phyloP scores from a whole-genome alignment of 2,329 filamentous ascomycete genomes.

The Clathrospora elynae region DNA sequence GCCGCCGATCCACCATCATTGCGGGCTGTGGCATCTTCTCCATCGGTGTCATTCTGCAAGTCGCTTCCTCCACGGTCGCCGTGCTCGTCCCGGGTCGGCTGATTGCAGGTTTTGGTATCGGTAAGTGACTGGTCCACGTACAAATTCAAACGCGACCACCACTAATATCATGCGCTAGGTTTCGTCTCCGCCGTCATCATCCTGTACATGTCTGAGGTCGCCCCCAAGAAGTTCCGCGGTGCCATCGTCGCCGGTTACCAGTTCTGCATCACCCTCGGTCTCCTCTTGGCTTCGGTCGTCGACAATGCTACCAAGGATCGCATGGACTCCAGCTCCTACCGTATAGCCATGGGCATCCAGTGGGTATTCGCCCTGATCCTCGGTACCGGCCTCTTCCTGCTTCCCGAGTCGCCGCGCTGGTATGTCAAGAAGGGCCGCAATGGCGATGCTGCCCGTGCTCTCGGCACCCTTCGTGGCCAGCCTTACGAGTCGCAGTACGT shows the following conservation, averaged over 20 bases:
- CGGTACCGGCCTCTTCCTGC: constrained; percentile 70
- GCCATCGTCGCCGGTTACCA: constrained; percentile 78
- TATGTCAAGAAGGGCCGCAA: constrained; percentile 78
- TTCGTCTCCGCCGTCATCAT: constrained; percentile 52
- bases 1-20: constrained; percentile 68
- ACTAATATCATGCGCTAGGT: too few species aligned
- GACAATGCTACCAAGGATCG: constrained; percentile 72
- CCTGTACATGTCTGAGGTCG: constrained; percentile 84
- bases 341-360: constrained; percentile 80
- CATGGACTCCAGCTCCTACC: constrained; percentile 66
- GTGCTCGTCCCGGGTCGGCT: constrained; percentile 49
- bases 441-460: constrained; percentile 64
- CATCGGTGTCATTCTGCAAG: constrained; percentile 47
- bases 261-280: constrained; percentile 80
- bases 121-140: too few species aligned
- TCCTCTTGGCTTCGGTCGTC: constrained; percentile 75
- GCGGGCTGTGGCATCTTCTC: constrained; percentile 44
- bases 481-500: constrained; percentile 73
- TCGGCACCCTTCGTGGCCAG: constrained; percentile 76
- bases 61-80: constrained; percentile 40
- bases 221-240: constrained; percentile 72
- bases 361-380: constrained; percentile 81
- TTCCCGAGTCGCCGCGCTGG: constrained; percentile 86
- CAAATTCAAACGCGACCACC: too few species aligned
- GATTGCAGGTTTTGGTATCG: constrained; percentile 49